phyloP scores from a whole-genome alignment of 345 rosid genomes.

The Capsella bursapastoris region DNA sequence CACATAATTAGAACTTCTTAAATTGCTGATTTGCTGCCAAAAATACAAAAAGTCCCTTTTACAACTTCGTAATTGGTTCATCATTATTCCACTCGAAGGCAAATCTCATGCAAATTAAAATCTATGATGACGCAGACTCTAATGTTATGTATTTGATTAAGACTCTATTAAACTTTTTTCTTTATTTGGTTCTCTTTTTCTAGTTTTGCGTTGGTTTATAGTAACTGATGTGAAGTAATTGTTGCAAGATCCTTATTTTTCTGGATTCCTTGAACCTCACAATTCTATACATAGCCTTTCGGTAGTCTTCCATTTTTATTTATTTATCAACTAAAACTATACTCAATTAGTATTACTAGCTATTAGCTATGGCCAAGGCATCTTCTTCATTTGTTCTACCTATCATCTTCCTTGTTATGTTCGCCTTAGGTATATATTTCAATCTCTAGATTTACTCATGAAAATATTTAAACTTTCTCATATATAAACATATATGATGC shows the following conservation, averaged over 20 bases:
- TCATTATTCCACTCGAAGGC: background rate
- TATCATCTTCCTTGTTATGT: conserved; percentile 22
- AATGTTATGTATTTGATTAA: too few relatives aligned
- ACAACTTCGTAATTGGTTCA: background rate
- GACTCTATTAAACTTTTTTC: background rate
- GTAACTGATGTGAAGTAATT: background rate
- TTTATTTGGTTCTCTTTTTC: background rate
- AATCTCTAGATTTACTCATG: background rate
- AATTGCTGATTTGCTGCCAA: too few relatives aligned
- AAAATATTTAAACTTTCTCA: background rate
- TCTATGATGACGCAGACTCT: too few relatives aligned
- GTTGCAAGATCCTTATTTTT: background rate
- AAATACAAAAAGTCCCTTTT: background rate
- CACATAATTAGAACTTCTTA: too few relatives aligned
- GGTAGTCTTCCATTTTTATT: background rate
- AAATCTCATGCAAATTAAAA: background rate
- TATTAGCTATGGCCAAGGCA: conserved; percentile 25
- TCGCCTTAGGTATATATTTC: conserved; percentile 1
- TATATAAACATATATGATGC: background rate
- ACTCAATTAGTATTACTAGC: background rate
- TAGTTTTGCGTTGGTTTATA: background rate
- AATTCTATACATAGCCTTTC: background rate
- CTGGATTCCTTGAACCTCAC: background rate
- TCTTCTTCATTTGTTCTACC: background rate
- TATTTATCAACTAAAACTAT: background rate